phyloP scores from a whole-genome alignment of 805 yeast species.

The Candida maris region DNA sequence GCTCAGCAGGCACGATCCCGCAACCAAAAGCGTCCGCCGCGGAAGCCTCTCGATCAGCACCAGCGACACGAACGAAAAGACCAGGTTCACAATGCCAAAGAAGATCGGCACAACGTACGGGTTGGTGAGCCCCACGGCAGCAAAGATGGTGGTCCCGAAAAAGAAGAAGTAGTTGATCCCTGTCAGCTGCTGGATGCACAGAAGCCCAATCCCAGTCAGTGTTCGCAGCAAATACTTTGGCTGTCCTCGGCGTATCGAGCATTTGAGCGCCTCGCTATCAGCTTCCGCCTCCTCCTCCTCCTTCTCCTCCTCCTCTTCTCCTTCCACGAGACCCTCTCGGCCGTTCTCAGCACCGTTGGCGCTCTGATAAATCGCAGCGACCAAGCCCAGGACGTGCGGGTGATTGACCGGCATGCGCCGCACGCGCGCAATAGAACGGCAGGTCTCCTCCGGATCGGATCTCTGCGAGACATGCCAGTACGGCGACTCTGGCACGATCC shows the following conservation, averaged over 20 bases:
- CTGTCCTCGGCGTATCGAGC: constrained; percentile 25
- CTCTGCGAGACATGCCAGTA: constrained; percentile 23
- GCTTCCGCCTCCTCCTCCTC: constrained; percentile 5
- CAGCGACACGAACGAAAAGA: constrained; percentile 47
- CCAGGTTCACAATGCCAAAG: constrained; percentile 51
- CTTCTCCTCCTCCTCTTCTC: constrained; percentile 1
- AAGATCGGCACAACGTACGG: constrained; percentile 55
- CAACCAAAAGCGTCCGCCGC: constrained; percentile 42
- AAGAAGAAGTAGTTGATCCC: constrained; percentile 70
- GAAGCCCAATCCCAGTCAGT: constrained; percentile 27
- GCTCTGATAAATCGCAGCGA: constrained; percentile 21
- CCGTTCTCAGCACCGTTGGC: neutral
- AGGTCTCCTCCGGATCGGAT: constrained; percentile 13
- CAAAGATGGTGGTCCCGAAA: constrained; percentile 59
- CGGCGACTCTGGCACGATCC: constrained; percentile 35
- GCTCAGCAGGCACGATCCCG: constrained; percentile 49
- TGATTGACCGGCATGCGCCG: constrained; percentile 19
- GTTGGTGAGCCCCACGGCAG: constrained; percentile 46
- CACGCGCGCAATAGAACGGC: constrained; percentile 18
- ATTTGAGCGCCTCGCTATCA: constrained; percentile 2
- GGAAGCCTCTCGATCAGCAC: constrained; percentile 46
- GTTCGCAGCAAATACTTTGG: constrained; percentile 29
- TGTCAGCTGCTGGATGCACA: constrained; percentile 45
- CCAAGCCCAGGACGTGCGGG: constrained; percentile 17
- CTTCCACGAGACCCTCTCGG: neutral